Evolutionary conservation across 257 asterid species (phyloP).

Genomic region (Datura wrightii): DNA sequence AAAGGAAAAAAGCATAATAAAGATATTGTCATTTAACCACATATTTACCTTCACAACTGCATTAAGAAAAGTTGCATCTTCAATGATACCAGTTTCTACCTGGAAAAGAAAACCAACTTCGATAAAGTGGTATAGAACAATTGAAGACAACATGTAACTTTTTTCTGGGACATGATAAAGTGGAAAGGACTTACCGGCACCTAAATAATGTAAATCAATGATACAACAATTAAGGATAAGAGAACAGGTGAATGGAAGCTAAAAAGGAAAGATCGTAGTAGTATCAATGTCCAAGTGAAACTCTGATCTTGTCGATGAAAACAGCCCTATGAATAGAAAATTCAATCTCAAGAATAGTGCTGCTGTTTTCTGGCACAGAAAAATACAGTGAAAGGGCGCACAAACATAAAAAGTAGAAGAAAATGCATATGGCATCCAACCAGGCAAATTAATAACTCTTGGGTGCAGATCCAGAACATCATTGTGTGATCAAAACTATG

Average conservation of each 20-base stretch:
- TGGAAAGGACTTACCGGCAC: constrained; percentile 6
- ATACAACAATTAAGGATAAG: background rate
- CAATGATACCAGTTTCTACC: constrained; percentile 73
- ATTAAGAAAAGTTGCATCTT: constrained; percentile 73
- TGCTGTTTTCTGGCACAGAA: background rate
- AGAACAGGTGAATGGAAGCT: background rate
- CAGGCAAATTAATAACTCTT: constrained; percentile 6
- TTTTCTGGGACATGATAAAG: background rate
- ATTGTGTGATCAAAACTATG: constrained; percentile 2
- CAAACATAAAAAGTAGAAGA: background rate
- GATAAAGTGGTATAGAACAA: constrained; percentile 23
- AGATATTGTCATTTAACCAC: background rate
- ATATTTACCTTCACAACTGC: constrained; percentile 88
- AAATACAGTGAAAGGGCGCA: background rate
- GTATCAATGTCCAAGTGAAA: background rate
- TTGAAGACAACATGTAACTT: background rate
- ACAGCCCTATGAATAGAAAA: background rate
- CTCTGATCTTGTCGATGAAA: background rate
- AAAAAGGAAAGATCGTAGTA: background rate
- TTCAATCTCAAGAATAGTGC: background rate
- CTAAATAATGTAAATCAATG: background rate
- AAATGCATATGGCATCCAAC: constrained; percentile 2
- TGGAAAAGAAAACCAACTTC: constrained; percentile 40
- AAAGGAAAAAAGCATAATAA: background rate
- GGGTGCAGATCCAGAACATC: background rate